These are phyloP conservation scores for Trichothecium roseum DNA, from an alignment of 2,329 filamentous ascomycete genomes.

Conservation along the genomic window DNA sequence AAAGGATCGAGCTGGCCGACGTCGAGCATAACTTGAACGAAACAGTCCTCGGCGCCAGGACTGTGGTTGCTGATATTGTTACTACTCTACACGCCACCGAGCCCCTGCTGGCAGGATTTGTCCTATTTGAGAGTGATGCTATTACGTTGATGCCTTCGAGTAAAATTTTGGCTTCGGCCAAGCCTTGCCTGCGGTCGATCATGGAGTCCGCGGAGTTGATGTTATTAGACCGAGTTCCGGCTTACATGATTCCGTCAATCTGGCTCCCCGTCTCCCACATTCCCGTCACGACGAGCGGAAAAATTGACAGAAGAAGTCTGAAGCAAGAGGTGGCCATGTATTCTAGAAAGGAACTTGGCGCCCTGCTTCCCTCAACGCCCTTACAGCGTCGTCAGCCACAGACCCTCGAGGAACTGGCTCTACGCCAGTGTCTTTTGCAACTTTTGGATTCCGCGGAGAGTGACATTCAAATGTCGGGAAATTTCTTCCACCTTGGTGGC, in stretches of 20 bases:
- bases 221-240: neutral
- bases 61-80: neutral
- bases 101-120: neutral
- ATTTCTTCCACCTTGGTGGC: slow-evolving; percentile 10
- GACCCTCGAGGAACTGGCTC: neutral
- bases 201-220: neutral
- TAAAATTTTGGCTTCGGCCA: no score
- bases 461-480: slow-evolving; percentile 1
- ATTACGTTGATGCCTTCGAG: no score
- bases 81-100: neutral
- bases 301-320: neutral
- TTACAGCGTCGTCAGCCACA: no score
- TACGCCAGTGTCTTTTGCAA: slow-evolving; percentile 2
- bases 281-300: neutral
- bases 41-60: neutral
- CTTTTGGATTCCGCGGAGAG: slow-evolving; percentile 4
- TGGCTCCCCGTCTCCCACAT: neutral
- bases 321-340: neutral
- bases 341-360: neutral
- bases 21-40: neutral
- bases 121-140: neutral
- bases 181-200: no score
- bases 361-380: no score
- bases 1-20: slow-evolving; percentile 31
- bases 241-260: slow-evolving; percentile 1